Evolutionary conservation across 2,329 filamentous ascomycete genomes (phyloP).

Genomic region (Colletotrichum somersetense): DNA sequence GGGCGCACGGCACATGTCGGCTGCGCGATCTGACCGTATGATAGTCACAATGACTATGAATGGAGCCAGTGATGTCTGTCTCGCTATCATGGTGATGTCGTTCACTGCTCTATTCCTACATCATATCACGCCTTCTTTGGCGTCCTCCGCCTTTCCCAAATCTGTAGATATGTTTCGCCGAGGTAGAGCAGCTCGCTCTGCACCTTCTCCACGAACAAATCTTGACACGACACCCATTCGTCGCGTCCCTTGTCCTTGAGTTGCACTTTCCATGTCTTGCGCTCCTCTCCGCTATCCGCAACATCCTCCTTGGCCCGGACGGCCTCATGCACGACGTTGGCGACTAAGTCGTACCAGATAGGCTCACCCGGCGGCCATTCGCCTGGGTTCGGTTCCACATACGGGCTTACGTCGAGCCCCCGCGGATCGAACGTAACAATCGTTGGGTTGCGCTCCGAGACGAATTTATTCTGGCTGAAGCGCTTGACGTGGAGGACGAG

Average conservation of each 20-base stretch:
- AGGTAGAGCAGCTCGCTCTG: conserved; percentile 91
- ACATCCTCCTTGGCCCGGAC: conserved; percentile 82
- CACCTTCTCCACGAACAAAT: conserved; percentile 91
- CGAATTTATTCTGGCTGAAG: conserved; percentile 96
- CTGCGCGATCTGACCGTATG: conserved; percentile 26
- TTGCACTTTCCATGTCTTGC: conserved; percentile 94
- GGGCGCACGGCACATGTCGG: conserved; percentile 23
- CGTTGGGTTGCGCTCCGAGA: conserved; percentile 94
- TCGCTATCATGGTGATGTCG: neutral
- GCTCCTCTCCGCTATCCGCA: conserved; percentile 88
- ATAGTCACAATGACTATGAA: conserved; percentile 41
- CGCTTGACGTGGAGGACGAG: conserved; percentile 96
- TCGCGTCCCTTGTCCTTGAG: conserved; percentile 83
- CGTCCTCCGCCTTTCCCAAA: conserved; percentile 88
- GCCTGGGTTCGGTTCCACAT: conserved; percentile 87
- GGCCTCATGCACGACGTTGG: conserved; percentile 92
- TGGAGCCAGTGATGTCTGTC: conserved; percentile 20
- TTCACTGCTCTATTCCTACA: conserved; percentile 16
- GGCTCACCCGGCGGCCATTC: conserved; percentile 81
- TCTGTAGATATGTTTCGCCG: conserved; percentile 93
- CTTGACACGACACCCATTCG: conserved; percentile 94
- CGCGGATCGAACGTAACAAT: conserved; percentile 96
- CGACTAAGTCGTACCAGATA: conserved; percentile 94
- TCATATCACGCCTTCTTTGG: conserved; percentile 50
- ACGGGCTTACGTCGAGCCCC: conserved; percentile 86